Conservation (phyloP, 2,329 filamentous ascomycete genomes). For the Atkinsonella texensis region DNA sequence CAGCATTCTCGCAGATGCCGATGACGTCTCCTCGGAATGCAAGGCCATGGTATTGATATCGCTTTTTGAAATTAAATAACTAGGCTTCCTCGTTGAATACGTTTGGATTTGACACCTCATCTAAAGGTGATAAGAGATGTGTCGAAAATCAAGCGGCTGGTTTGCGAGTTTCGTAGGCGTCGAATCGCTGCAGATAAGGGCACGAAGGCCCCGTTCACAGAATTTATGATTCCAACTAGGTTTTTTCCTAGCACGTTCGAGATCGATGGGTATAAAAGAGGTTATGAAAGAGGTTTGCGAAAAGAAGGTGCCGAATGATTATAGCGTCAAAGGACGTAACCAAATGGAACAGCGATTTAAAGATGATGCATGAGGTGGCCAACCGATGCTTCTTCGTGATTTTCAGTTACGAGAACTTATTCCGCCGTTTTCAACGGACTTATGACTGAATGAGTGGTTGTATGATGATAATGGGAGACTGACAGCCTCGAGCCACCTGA, state of each 20-base stretch:
- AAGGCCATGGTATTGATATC: background rate
- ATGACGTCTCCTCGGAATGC: conserved; percentile 4
- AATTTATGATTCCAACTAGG: background rate
- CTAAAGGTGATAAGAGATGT: conserved; percentile 11
- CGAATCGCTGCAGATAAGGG: conserved; percentile 5
- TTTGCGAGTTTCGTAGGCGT: background rate
- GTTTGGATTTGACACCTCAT: background rate
- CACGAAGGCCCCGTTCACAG: conserved; percentile 4
- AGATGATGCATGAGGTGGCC: background rate
- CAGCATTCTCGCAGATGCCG: conserved; percentile 17
- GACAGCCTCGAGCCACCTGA: conserved; percentile 1
- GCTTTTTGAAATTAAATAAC: background rate
- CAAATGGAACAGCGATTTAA: background rate
- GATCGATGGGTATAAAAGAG: background rate
- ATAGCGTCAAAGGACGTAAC: background rate
- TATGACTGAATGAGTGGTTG: background rate
- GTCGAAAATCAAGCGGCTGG: conserved; percentile 1
- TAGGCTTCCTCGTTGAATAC: background rate
- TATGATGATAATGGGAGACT: background rate
- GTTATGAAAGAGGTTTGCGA: background rate
- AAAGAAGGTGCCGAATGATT: background rate
- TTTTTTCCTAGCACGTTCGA: background rate
- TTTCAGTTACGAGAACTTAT: background rate
- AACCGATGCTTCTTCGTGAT: background rate
- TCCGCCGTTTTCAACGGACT: background rate